These are phyloP conservation scores for Paragyromitra xinjiangensis DNA, from an alignment of 495 filamentous ascomycete genomes.

Conservation along the genomic window DNA sequence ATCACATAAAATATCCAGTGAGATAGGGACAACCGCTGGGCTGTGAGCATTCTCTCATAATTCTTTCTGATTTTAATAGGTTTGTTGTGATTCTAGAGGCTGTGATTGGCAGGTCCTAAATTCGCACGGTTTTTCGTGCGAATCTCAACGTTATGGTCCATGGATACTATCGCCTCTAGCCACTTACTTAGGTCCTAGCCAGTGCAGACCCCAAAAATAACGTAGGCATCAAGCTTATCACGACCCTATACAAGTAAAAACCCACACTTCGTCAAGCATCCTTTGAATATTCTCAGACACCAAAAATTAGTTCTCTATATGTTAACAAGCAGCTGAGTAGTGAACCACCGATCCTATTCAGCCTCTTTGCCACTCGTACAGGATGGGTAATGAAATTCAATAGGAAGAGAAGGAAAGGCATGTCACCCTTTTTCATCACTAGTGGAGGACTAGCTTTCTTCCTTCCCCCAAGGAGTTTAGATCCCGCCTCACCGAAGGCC, in stretches of 20 bases:
- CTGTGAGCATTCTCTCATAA: too few species aligned
- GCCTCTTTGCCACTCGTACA: conserved; percentile 24
- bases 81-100: too few species aligned
- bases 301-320: not conserved
- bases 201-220: conserved; percentile 24
- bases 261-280: conserved; percentile 7
- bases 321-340: not conserved
- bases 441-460: not conserved
- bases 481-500: conserved; percentile 35
- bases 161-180: conserved; percentile 23
- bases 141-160: too few species aligned
- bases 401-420: not conserved
- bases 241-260: conserved; percentile 12
- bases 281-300: not conserved
- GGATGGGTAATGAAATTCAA: not conserved
- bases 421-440: not conserved
- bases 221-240: conserved; percentile 34
- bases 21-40: too few species aligned
- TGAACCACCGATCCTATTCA: conserved; percentile 17
- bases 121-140: too few species aligned
- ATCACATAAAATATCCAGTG: too few species aligned
- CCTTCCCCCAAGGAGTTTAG: conserved; percentile 27
- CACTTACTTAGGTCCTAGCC: conserved; percentile 1
- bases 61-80: too few species aligned
- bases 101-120: too few species aligned